Evolutionary conservation across 495 filamentous ascomycete species (phyloP).

Genomic region (Penicillium odoratum): DNA sequence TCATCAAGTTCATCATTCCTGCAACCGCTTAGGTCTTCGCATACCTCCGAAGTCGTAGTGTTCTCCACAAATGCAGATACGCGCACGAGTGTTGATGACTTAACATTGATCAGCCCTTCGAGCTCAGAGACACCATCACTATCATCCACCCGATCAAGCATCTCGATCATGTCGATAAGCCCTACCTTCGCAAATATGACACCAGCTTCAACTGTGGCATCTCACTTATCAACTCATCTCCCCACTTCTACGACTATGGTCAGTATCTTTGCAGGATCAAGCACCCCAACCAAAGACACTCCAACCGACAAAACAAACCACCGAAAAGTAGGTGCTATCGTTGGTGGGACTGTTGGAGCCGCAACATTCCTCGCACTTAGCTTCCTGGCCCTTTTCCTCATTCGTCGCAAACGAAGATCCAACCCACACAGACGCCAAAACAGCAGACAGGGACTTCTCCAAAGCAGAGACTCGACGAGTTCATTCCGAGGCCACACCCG

Average conservation of each 20-base stretch:
- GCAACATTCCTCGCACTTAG: constrained; percentile 25
- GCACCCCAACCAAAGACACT: neutral
- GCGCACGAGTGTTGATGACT: neutral
- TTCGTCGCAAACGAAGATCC: constrained; percentile 23
- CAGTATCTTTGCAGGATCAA: constrained; percentile 7
- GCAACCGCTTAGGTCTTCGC: neutral
- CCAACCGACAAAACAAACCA: neutral
- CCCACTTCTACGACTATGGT: constrained; percentile 2
- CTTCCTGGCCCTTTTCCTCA: constrained; percentile 21
- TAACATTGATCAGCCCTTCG: neutral
- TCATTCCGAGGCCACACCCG: constrained; percentile 9
- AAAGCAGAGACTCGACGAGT: constrained; percentile 13
- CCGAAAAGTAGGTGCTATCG: constrained; percentile 20
- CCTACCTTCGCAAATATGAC: neutral
- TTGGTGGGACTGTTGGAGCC: constrained; percentile 32
- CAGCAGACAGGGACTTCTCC: constrained; percentile 22
- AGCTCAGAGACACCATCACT: neutral
- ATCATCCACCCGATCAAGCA: neutral
- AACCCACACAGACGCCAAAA: constrained; percentile 1
- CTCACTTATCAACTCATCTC: neutral
- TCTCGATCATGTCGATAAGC: neutral
- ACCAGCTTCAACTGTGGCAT: neutral
- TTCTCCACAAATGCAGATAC: neutral
- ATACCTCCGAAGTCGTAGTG: neutral
- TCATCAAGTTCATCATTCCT: neutral